phyloP scores from a whole-genome alignment of 2,329 filamentous ascomycete species.

The Ambrosiella xylebori region DNA sequence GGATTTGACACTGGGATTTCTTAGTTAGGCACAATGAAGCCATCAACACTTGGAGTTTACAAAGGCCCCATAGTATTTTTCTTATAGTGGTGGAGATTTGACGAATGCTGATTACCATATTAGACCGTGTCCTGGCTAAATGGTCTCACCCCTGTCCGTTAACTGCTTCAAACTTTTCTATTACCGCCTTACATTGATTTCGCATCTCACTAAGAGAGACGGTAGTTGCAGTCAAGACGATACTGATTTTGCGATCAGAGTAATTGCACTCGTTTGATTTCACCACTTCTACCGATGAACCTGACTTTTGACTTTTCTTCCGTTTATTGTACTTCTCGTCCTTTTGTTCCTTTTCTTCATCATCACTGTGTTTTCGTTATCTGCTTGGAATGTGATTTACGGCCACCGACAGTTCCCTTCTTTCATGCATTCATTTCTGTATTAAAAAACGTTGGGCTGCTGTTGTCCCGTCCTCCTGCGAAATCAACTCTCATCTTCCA shows the following conservation, averaged over 20 bases:
- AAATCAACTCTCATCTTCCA: background rate
- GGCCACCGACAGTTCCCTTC: background rate
- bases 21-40: background rate
- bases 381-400: background rate
- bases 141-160: background rate
- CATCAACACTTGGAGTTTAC: too few relatives aligned
- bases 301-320: too few relatives aligned
- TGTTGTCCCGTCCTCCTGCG: background rate
- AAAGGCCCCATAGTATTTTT: too few relatives aligned
- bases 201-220: too few relatives aligned
- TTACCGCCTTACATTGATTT: background rate
- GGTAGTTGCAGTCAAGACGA: too few relatives aligned
- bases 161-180: background rate
- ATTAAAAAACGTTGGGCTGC: background rate
- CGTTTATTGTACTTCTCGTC: too few relatives aligned
- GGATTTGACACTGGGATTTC: background rate
- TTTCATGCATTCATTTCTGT: background rate
- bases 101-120: too few relatives aligned
- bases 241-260: too few relatives aligned
- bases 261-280: too few relatives aligned
- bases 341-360: background rate
- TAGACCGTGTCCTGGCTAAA: background rate
- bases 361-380: background rate
- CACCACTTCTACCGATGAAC: too few relatives aligned
- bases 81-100: too few relatives aligned